A percentile compares a stretch with the other conserved stretches of the same genome.
Evolutionary conservation across 371 early-diverging fungal species (phyloP).

Genomic region (Mortierella sp.): DNA sequence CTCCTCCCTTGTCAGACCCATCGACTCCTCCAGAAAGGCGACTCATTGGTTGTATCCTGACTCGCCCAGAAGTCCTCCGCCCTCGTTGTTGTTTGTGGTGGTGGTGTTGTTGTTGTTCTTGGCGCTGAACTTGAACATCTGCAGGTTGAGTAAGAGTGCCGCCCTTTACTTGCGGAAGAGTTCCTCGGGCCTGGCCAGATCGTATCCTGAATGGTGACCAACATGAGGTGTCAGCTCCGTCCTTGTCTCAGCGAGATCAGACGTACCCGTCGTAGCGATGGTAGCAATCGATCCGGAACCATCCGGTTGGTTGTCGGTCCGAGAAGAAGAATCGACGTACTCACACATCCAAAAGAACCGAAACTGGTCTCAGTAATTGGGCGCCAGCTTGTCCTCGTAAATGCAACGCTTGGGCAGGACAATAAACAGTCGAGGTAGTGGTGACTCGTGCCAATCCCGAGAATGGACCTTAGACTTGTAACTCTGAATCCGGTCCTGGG

Average conservation of each 20-base stretch:
- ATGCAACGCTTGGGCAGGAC: conserved; percentile 8
- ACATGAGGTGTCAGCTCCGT: conserved; percentile 8
- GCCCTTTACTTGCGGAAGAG: conserved; percentile 6
- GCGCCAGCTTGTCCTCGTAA: background rate
- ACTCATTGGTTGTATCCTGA: background rate
- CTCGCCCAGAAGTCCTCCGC: background rate
- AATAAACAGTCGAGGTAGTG: conserved; percentile 13
- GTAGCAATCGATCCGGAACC: no score
- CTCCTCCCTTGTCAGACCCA: background rate
- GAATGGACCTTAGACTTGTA: background rate
- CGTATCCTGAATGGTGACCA: conserved; percentile 5
- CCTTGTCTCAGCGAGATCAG: background rate
- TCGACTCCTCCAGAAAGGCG: background rate
- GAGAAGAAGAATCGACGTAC: background rate
- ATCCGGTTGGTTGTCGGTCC: no score
- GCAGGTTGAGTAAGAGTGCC: conserved; percentile 9
- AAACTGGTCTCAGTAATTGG: background rate
- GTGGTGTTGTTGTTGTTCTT: background rate
- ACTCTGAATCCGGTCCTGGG: background rate
- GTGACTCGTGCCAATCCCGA: conserved; percentile 21
- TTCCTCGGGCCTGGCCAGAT: conserved; percentile 8
- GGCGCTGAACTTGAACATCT: conserved; percentile 10
- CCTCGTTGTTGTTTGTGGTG: background rate
- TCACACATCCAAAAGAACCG: conserved; percentile 29
- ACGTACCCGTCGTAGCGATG: background rate